Conservation (phyloP, 352 stramenopile genomes). For the Pythium dissimile region DNA sequence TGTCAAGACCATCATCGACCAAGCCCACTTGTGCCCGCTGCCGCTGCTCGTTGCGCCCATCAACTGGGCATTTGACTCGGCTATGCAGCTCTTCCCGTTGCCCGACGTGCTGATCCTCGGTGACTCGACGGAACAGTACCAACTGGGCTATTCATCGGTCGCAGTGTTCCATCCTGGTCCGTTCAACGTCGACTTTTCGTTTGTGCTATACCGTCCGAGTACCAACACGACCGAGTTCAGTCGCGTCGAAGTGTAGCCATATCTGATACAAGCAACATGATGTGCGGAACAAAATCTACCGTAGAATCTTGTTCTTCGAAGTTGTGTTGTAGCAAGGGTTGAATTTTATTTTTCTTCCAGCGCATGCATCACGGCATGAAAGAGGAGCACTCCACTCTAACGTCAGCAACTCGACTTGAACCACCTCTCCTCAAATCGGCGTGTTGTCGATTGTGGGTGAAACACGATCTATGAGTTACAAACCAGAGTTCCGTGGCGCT, state of each 20-base stretch:
- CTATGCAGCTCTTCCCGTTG: slow-evolving; percentile 90
- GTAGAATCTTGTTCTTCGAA: no score
- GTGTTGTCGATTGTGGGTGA: no score
- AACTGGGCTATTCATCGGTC: slow-evolving; percentile 77
- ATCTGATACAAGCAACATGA: slow-evolving; percentile 2
- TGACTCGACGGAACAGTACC: slow-evolving; percentile 80
- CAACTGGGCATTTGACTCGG: slow-evolving; percentile 92
- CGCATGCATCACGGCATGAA: no score
- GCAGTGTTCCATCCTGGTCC: slow-evolving; percentile 76
- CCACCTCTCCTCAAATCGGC: no score
- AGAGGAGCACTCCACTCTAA: no score
- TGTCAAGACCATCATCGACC: slow-evolving; percentile 88
- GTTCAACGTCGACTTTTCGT: slow-evolving; percentile 85
- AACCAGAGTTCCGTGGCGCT: no score
- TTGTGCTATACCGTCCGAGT: slow-evolving; percentile 81
- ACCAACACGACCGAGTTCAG: slow-evolving; percentile 85
- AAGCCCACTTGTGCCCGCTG: slow-evolving; percentile 91
- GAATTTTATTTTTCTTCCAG: no score
- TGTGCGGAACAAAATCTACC: no score
- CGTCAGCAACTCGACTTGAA: no score
- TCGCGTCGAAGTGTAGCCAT: slow-evolving; percentile 50
- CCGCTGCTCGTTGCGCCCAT: slow-evolving; percentile 87
- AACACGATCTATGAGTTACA: no score
- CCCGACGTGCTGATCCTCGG: slow-evolving; percentile 88
- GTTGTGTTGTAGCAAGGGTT: no score